Conservation (phyloP, 768 basidiomycete genomes). For the Kwoniella botswanensis region DNA sequence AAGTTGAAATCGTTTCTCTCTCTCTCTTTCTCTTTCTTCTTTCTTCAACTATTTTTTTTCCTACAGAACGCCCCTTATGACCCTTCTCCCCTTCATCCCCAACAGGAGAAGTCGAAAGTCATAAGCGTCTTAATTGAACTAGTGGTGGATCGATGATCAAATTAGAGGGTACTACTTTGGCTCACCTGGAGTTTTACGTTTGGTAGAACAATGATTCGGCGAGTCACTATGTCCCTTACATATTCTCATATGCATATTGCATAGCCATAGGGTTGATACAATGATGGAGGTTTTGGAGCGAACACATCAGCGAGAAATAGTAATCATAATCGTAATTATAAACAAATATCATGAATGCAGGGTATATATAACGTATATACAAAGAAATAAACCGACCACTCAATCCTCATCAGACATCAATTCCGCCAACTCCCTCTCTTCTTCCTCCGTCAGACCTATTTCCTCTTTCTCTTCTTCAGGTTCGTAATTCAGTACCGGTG, state of each 20-base stretch:
- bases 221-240: constrained; percentile 53
- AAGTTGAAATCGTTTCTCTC: not conserved
- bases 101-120: constrained; percentile 45
- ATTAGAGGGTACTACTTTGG: constrained; percentile 48
- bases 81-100: constrained; percentile 27
- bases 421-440: constrained; percentile 86
- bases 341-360: not conserved
- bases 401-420: constrained; percentile 63
- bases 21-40: constrained; percentile 19
- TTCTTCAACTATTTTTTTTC: constrained; percentile 33
- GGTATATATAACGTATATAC: not conserved
- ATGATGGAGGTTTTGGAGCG: too few relatives aligned
- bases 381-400: not conserved
- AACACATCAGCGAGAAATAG: not conserved
- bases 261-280: not conserved
- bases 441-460: constrained; percentile 75
- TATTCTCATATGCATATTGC: constrained; percentile 2
- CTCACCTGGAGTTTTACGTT: constrained; percentile 40
- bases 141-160: constrained; percentile 38
- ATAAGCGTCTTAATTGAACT: constrained; percentile 18
- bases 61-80: constrained; percentile 35
- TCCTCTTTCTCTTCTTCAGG: constrained; percentile 52
- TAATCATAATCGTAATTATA: not conserved
- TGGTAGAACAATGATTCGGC: constrained; percentile 33
- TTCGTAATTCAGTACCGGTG: constrained; percentile 47